phyloP scores from a whole-genome alignment of 345 rosid genomes.

The Ricinus communis region DNA sequence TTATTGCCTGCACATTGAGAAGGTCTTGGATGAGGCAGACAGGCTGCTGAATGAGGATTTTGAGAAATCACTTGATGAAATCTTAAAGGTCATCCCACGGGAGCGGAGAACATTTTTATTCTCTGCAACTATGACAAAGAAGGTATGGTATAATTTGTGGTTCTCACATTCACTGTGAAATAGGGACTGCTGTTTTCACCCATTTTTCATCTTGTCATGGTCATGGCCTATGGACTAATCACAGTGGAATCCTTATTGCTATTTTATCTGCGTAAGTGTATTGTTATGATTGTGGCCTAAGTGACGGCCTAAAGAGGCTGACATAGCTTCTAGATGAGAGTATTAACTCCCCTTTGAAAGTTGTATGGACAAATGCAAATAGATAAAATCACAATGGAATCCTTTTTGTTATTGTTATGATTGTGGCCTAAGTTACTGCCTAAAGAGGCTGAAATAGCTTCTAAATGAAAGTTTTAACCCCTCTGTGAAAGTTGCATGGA shows the following conservation, averaged over 20 bases:
- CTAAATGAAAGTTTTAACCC: neutral
- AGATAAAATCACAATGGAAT: too few relatives aligned
- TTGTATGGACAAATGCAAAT: too few relatives aligned
- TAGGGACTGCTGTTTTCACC: neutral
- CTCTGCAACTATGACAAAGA: conserved; percentile 98
- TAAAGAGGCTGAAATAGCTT: neutral
- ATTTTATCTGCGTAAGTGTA: too few relatives aligned
- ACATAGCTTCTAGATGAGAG: too few relatives aligned
- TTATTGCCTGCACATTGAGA: conserved; percentile 20
- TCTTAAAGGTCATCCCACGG: conserved; percentile 68
- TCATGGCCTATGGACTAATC: neutral
- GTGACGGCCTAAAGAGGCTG: too few relatives aligned
- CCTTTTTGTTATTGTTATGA: neutral
- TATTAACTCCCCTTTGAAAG: too few relatives aligned
- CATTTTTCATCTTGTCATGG: neutral
- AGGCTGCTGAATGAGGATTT: conserved; percentile 90
- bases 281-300: too few relatives aligned
- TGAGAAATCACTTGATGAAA: conserved; percentile 84
- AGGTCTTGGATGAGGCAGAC: conserved; percentile 98
- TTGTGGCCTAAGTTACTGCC: neutral
- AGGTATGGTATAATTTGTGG: conserved; percentile 40
- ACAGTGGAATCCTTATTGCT: neutral
- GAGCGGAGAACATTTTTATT: conserved; percentile 75
- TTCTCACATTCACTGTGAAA: neutral
- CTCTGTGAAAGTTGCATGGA: neutral